Conservation (phyloP, 768 basidiomycete species). For the Suillus americanus region DNA sequence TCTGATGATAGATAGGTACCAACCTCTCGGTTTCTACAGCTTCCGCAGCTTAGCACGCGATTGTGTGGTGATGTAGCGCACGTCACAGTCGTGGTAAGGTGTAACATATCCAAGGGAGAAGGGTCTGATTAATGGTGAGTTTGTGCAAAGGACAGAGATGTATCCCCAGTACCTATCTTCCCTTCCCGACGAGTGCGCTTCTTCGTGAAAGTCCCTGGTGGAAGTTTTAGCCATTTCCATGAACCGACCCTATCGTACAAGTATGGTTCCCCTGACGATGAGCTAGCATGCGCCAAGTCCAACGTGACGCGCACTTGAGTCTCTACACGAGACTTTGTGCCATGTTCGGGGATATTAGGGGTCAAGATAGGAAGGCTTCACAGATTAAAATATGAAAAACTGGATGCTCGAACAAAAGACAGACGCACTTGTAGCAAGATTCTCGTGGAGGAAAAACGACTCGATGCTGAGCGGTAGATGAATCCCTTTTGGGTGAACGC, state of each 20-base stretch:
- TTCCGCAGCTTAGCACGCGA: conserved; percentile 79
- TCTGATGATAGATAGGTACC: conserved; percentile 19
- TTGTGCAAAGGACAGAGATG: conserved; percentile 6
- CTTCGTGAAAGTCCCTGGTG: conserved; percentile 82
- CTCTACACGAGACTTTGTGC: conserved; percentile 92
- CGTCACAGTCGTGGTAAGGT: conserved; percentile 70
- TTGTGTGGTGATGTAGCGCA: conserved; percentile 80
- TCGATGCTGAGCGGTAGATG: conserved; percentile 47
- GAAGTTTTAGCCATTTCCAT: conserved; percentile 86
- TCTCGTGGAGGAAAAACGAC: conserved; percentile 75
- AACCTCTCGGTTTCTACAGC: conserved; percentile 86
- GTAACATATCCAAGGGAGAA: conserved; percentile 64
- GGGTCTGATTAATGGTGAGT: conserved; percentile 52
- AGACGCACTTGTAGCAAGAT: conserved; percentile 69
- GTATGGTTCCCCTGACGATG: conserved; percentile 55
- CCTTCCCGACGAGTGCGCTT: conserved; percentile 80
- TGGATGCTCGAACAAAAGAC: conserved; percentile 8
- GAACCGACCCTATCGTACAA: conserved; percentile 83
- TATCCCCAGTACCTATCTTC: conserved; percentile 60
- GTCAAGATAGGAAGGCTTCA: conserved; percentile 77
- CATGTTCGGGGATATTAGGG: conserved; percentile 77
- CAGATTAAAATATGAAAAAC: conserved; percentile 17
- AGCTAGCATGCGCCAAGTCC: conserved; percentile 69
- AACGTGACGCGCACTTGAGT: conserved; percentile 88
- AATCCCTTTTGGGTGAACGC: conserved; percentile 55